Base-by-base conservation (phyloP, 495 filamentous ascomycete genomes). In the Aspergillus incahuasiensis region DNA sequence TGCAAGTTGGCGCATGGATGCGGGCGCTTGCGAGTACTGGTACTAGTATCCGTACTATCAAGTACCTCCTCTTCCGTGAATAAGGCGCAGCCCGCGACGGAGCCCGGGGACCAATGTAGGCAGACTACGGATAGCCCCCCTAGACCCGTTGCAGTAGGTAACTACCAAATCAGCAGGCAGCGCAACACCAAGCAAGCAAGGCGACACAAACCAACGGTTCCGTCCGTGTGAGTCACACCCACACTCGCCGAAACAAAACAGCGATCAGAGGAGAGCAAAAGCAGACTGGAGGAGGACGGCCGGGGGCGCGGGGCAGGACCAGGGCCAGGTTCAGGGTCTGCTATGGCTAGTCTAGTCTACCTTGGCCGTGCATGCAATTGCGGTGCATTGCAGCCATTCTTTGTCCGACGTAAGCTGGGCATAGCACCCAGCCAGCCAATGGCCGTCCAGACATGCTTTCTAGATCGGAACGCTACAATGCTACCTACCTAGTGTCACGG, bases 1-100 rank as follows among this genome's bases (percentile, higher is more conserved):
- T 44, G 42, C 21, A 55, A 55, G 52, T 60, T 53, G 49, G 19
- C 9, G 34, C 43, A 57, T 63, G 61, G 54, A 59, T 52, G 56
- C 56, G 45, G 22, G 42, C 11, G 13, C 32, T 35, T 35, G 32
- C 13, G 6, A 2, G 32, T 12, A 30, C 32, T 35, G 13, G 32
- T 15, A 35, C 8, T 35, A 35, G 4, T 35, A n/a, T n/a, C n/a
- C n/a, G n/a, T n/a, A n/a, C n/a, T n/a, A n/a, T n/a, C n/a, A n/a
- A n/a, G n/a, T n/a, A n/a, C n/a, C n/a, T n/a, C n/a, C n/a, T n/a
- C n/a, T n/a, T n/a, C n/a, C n/a, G n/a, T n/a, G n/a, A n/a, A n/a
- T n/a, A n/a, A n/a, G n/a, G n/a, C n/a, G n/a, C n/a, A n/a, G n/a
- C n/a, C n/a, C 28, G 28, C 28, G 28, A 9, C 28, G 28, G 5